Conservation (phyloP, 305 asterid genomes). For the Solanum aculeatissimum region DNA sequence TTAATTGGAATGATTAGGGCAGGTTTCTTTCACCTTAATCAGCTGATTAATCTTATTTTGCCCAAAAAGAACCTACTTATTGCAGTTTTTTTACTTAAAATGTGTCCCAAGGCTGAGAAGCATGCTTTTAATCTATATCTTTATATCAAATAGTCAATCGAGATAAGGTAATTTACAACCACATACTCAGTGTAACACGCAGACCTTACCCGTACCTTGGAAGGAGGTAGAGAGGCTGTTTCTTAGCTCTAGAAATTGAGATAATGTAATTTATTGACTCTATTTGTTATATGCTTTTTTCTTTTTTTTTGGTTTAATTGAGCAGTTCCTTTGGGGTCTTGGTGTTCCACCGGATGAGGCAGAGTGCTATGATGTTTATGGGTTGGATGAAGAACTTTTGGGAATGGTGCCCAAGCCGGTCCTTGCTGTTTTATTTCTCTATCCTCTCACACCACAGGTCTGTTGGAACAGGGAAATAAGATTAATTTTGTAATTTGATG, state of each 20-base stretch:
- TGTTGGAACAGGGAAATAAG: background rate
- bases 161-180: background rate
- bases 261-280: background rate
- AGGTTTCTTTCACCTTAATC: background rate
- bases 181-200: background rate
- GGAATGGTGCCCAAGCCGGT: conserved; percentile 95
- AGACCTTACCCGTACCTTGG: background rate
- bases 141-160: background rate
- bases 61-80: background rate
- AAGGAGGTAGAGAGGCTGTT: background rate
- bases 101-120: background rate
- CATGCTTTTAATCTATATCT: background rate
- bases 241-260: background rate
- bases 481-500: background rate
- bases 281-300: background rate
- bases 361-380: conserved; percentile 90
- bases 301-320: background rate
- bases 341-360: conserved; percentile 67
- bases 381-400: conserved; percentile 83
- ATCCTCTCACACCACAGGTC: conserved; percentile 72
- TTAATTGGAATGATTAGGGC: background rate
- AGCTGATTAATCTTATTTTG: background rate
- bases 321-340: conserved; percentile 86
- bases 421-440: conserved; percentile 77
- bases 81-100: background rate